Conservation (phyloP, 345 rosid genomes). For the Sonneratia alba region DNA sequence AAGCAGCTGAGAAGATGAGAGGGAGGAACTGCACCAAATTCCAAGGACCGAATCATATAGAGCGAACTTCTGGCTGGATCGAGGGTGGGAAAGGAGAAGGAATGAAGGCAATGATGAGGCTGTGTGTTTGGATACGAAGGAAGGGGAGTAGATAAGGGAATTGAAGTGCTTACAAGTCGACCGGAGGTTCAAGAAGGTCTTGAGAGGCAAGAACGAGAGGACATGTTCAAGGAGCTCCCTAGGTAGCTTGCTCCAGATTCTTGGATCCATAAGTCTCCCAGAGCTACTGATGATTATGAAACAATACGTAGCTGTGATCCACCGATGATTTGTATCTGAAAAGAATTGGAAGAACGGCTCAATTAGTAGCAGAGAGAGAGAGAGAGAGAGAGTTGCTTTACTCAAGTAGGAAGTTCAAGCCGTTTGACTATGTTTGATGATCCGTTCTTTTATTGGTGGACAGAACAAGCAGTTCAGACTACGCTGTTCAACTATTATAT, state of each 20-base stretch:
- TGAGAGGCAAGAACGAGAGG: conserved; percentile 52
- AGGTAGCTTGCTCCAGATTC: conserved; percentile 67
- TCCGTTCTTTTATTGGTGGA: background rate
- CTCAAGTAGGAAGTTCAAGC: background rate
- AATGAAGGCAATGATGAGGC: conserved; percentile 48
- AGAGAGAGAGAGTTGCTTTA: background rate
- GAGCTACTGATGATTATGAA: background rate
- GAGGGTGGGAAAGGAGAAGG: conserved; percentile 73
- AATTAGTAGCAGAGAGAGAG: background rate
- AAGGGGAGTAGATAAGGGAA: conserved; percentile 45
- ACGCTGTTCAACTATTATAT: background rate
- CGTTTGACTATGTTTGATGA: background rate
- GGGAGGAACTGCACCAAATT: conserved; percentile 45
- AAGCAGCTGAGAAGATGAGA: conserved; percentile 26
- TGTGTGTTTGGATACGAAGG: conserved; percentile 42
- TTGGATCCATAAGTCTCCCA: conserved; percentile 48
- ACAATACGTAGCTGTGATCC: background rate
- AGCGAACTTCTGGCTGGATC: conserved; percentile 34
- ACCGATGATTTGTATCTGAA: background rate
- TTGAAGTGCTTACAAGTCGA: conserved; percentile 59
- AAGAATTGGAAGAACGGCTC: background rate
- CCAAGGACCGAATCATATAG: conserved; percentile 46
- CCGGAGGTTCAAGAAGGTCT: conserved; percentile 41
- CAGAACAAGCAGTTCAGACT: background rate
- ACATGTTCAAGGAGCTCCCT: conserved; percentile 54